Conservation (phyloP, 345 rosid species). For the Eucalyptus brandiana region DNA sequence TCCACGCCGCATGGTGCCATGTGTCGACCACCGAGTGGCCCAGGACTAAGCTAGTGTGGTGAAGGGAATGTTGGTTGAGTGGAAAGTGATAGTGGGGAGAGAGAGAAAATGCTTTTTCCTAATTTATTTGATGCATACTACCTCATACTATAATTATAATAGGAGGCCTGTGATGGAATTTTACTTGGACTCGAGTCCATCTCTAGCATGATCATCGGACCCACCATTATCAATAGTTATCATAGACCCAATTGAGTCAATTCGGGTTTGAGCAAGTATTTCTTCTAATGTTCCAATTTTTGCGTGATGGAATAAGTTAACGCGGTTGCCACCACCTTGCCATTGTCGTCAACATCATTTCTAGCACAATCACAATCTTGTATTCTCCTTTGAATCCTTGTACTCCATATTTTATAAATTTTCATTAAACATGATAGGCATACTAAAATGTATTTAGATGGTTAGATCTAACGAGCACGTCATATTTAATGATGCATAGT, state of each 20-base stretch:
- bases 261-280: background rate
- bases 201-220: background rate
- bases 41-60: background rate
- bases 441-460: background rate
- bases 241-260: background rate
- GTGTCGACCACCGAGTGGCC: background rate
- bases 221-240: background rate
- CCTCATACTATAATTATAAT: too few species aligned
- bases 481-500: background rate
- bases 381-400: background rate
- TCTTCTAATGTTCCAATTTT: background rate
- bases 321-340: background rate
- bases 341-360: background rate
- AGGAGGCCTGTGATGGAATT: too few species aligned
- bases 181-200: too few species aligned
- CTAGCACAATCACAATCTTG: background rate
- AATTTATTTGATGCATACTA: too few species aligned
- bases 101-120: background rate
- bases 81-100: too few species aligned
- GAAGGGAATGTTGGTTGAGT: background rate
- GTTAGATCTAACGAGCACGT: background rate
- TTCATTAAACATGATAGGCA: background rate
- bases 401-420: background rate
- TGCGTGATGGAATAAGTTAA: background rate
- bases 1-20: background rate